phyloP scores from a whole-genome alignment of 1,139 yeast genomes.

The Debaryomyces sp. region DNA sequence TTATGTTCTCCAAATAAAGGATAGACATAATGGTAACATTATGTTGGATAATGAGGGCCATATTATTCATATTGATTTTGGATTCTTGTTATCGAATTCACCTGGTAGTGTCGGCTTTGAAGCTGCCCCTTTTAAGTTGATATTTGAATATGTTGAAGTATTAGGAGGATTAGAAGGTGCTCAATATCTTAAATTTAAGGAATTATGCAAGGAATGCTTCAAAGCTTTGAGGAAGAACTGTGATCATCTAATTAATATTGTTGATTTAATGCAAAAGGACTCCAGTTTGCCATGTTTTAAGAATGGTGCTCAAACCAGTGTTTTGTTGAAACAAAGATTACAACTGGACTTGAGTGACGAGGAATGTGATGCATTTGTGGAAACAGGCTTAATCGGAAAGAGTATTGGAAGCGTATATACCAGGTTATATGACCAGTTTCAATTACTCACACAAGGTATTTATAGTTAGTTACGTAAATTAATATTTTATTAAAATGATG shows the following conservation, averaged over 20 bases:
- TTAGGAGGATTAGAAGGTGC: constrained; percentile 76
- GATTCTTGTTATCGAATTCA: constrained; percentile 86
- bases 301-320: constrained; percentile 82
- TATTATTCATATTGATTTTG: constrained; percentile 93
- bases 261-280: constrained; percentile 91
- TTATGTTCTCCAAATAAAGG: constrained; percentile 87
- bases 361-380: constrained; percentile 79
- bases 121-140: constrained; percentile 93
- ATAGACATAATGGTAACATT: constrained; percentile 95
- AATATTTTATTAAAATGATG: constrained; percentile 7
- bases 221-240: constrained; percentile 68
- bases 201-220: constrained; percentile 71
- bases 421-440: constrained; percentile 91
- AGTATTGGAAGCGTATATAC: constrained; percentile 91
- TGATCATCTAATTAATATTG: constrained; percentile 75
- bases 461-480: constrained; percentile 48
- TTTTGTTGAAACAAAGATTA: constrained; percentile 74
- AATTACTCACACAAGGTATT: constrained; percentile 90
- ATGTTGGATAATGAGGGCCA: constrained; percentile 95
- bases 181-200: constrained; percentile 58
- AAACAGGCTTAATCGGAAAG: constrained; percentile 68
- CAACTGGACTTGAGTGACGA: constrained; percentile 73
- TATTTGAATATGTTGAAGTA: constrained; percentile 83
- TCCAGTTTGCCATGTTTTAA: constrained; percentile 89
- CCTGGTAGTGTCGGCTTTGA: constrained; percentile 98